A percentile compares a stretch with the other conserved stretches of the same genome.
Conservation (phyloP, 192 early-diverging fungal genomes). For the Coemansia reversa region DNA sequence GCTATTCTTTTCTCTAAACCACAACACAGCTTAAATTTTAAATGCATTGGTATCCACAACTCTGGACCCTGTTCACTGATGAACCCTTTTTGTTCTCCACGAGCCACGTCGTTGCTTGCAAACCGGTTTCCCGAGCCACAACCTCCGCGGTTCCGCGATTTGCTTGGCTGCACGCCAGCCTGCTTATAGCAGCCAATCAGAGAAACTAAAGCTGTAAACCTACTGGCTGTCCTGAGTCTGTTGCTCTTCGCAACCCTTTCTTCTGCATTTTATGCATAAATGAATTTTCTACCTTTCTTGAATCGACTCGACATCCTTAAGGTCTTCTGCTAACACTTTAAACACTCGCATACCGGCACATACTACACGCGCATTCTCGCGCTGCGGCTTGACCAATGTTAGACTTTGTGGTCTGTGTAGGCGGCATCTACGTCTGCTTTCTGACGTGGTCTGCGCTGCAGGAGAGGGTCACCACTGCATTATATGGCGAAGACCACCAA, state of each 20-base stretch:
- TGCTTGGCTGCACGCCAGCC: background rate
- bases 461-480: constrained; percentile 84
- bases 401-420: constrained; percentile 66
- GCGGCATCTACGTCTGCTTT: constrained; percentile 93
- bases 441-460: constrained; percentile 94
- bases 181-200: background rate
- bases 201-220: background rate
- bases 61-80: background rate
- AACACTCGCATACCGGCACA: too few relatives aligned
- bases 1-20: background rate
- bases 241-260: background rate
- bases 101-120: background rate
- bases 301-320: constrained; percentile 3
- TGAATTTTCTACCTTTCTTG: background rate
- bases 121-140: background rate
- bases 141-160: background rate
- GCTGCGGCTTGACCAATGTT: constrained; percentile 37
- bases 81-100: background rate
- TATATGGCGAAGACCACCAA: constrained; percentile 67
- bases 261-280: background rate
- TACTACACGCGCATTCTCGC: background rate
- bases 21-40: background rate
- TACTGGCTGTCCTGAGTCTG: background rate
- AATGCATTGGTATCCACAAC: background rate
- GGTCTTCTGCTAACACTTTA: background rate